A percentile compares a stretch with the other conserved stretches of the same genome.
These are phyloP conservation scores for Diplodia intermedia DNA, from an alignment of 2,329 filamentous ascomycete species.

Conservation along the genomic window DNA sequence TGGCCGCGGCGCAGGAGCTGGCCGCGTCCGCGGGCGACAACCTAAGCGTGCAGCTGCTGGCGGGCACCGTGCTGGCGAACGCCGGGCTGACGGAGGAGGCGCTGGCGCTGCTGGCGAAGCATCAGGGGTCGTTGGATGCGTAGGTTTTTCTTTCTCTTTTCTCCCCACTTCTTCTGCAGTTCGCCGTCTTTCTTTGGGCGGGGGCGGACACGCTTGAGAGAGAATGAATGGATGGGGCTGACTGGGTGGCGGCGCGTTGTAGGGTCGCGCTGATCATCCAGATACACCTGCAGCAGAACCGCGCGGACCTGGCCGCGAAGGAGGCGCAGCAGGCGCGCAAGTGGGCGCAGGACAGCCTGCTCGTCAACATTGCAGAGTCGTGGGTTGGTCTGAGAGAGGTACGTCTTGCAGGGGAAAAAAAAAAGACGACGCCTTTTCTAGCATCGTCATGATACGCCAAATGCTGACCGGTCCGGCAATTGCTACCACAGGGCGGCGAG, in stretches of 20 bases:
- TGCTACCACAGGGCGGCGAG: conserved; percentile 74
- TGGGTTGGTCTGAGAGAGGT: conserved; percentile 92
- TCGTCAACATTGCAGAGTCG: conserved; percentile 93
- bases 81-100: conserved; percentile 86
- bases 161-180: too few relatives aligned
- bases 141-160: conserved; percentile 54
- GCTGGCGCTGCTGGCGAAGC: conserved; percentile 76
- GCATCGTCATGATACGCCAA: neutral
- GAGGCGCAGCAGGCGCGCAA: conserved; percentile 83
- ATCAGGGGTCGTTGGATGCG: conserved; percentile 82
- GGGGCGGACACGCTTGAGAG: too few relatives aligned
- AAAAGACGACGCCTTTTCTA: too few relatives aligned
- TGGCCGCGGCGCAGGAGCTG: conserved; percentile 70
- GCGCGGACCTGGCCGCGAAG: conserved; percentile 87
- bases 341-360: conserved; percentile 93
- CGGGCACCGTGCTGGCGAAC: conserved; percentile 80
- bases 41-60: conserved; percentile 78
- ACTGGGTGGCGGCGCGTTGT: neutral
- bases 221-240: neutral
- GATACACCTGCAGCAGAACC: conserved; percentile 90
- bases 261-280: conserved; percentile 89
- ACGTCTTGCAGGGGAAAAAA: conserved; percentile 44
- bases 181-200: too few relatives aligned
- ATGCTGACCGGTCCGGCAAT: neutral
- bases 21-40: conserved; percentile 74